Conservation (phyloP, 1,139 yeast genomes). For the Pichia sp. region DNA sequence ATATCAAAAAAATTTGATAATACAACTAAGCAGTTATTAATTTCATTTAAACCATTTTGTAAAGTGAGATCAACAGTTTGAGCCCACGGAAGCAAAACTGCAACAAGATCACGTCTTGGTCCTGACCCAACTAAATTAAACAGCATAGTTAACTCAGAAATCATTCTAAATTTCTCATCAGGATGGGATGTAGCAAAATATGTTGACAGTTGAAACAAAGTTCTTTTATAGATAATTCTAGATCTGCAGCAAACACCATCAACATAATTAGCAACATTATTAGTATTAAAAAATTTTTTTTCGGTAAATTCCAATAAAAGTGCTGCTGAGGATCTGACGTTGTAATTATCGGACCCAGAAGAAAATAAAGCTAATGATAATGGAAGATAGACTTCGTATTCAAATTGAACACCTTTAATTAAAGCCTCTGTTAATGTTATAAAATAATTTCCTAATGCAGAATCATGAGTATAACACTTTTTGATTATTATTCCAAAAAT, state of each 20-base stretch:
- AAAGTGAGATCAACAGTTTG: conserved; percentile 64
- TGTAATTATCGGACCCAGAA: conserved; percentile 58
- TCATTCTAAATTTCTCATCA: conserved; percentile 51
- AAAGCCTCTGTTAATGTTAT: conserved; percentile 62
- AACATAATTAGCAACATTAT: conserved; percentile 43
- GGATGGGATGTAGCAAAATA: conserved; percentile 55
- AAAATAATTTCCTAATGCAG: conserved; percentile 63
- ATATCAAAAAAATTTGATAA: conserved; percentile 77
- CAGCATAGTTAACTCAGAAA: conserved; percentile 67
- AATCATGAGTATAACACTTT: conserved; percentile 59
- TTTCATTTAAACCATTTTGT: conserved; percentile 35
- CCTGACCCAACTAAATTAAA: conserved; percentile 57
- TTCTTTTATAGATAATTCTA: conserved; percentile 70
- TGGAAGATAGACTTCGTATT: conserved; percentile 48
- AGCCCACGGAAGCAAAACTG: conserved; percentile 85
- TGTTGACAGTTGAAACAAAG: conserved; percentile 61
- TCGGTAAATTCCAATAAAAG: conserved; percentile 54
- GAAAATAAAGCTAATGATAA: conserved; percentile 62
- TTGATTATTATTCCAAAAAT: conserved; percentile 58
- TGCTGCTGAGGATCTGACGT: conserved; percentile 59
- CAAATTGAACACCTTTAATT: conserved; percentile 37
- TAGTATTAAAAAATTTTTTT: conserved; percentile 41
- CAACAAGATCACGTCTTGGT: conserved; percentile 68
- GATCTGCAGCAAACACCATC: conserved; percentile 63
- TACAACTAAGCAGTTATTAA: conserved; percentile 67